These are phyloP conservation scores for Myxozyma vanderwaltii DNA, from an alignment of 805 yeast species.

Conservation along the genomic window DNA sequence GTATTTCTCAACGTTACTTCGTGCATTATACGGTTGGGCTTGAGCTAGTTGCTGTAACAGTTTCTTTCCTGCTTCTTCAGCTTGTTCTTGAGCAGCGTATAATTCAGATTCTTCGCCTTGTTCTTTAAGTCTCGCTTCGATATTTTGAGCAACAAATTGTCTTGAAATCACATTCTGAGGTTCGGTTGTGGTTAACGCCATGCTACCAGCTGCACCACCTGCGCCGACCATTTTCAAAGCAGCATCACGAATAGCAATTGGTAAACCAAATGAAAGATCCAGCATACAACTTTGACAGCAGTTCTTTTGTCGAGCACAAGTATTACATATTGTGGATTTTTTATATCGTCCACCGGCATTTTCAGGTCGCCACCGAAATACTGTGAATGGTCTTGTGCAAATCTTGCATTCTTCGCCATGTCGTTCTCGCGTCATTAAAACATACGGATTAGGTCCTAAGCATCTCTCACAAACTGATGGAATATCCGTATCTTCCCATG, in stretches of 20 bases:
- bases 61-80: conserved; percentile 50
- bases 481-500: conserved; percentile 45
- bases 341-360: conserved; percentile 44
- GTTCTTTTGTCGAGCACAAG: conserved; percentile 77
- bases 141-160: conserved; percentile 58
- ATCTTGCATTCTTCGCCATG: conserved; percentile 81
- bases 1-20: conserved; percentile 26
- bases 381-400: conserved; percentile 83
- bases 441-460: conserved; percentile 59
- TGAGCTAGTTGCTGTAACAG: conserved; percentile 54
- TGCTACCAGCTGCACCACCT: conserved; percentile 17
- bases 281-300: conserved; percentile 88
- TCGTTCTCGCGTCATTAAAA: conserved; percentile 70
- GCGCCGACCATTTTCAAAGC: conserved; percentile 72
- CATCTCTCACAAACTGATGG: conserved; percentile 55
- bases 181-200: conserved; percentile 43
- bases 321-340: conserved; percentile 70
- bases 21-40: conserved; percentile 39
- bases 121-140: conserved; percentile 40
- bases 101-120: conserved; percentile 36
- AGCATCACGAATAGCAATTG: conserved; percentile 74
- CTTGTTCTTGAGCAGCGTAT: conserved; percentile 38
- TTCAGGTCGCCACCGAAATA: conserved; percentile 69
- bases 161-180: conserved; percentile 57
- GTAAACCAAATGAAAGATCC: conserved; percentile 80